Evolutionary conservation across 495 filamentous ascomycete genomes (phyloP).

Genomic region (Podospora bellae-mahoneyi): DNA sequence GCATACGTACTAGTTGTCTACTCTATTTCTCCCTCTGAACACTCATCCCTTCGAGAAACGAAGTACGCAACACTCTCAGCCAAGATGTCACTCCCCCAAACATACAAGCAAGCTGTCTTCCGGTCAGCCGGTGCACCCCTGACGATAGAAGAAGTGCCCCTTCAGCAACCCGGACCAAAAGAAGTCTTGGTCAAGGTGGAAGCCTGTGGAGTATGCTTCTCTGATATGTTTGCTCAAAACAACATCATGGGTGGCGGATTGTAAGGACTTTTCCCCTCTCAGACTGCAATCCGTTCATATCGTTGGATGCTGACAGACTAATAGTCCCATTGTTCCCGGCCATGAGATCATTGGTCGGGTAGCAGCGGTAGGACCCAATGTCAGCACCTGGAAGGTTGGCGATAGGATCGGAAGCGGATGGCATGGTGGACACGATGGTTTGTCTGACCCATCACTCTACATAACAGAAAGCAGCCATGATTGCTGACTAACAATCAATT

Average conservation of each 20-base stretch:
- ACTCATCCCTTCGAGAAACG: neutral
- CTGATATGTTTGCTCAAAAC: constrained; percentile 70
- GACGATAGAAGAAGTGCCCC: constrained; percentile 19
- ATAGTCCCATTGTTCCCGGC: constrained; percentile 43
- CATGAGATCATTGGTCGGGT: constrained; percentile 53
- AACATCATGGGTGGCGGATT: constrained; percentile 69
- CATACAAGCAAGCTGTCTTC: constrained; percentile 52
- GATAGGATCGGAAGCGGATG: constrained; percentile 45
- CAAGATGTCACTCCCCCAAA: constrained; percentile 44
- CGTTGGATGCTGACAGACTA: neutral
- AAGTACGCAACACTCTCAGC: neutral
- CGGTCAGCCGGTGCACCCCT: constrained; percentile 39
- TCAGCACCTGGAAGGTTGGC: constrained; percentile 43
- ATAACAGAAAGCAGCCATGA: neutral
- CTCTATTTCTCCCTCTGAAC: neutral
- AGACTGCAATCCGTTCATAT: neutral
- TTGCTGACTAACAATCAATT: neutral
- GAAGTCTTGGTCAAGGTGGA: constrained; percentile 66
- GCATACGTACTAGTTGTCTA: neutral
- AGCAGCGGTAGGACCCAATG: constrained; percentile 57
- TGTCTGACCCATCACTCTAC: constrained; percentile 1
- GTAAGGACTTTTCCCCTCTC: constrained; percentile 42
- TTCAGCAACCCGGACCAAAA: constrained; percentile 64
- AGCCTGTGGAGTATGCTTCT: constrained; percentile 73
- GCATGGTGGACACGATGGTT: constrained; percentile 36